These are phyloP conservation scores for Tanacetum coccineum DNA, from an alignment of 129 eudicot genomes.

Conservation along the genomic window DNA sequence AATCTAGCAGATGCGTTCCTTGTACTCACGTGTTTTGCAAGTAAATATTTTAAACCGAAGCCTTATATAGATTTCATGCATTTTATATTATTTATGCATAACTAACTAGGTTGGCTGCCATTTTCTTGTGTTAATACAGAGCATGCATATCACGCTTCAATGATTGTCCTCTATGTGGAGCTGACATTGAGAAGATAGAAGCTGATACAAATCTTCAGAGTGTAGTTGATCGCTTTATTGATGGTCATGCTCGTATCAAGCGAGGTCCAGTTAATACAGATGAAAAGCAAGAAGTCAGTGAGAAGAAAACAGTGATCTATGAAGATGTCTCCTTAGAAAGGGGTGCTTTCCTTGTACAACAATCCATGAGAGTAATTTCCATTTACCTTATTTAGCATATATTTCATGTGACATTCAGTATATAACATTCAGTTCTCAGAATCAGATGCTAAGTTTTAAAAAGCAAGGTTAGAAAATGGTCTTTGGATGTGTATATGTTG, in stretches of 20 bases:
- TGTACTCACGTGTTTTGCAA: slow-evolving; percentile 95
- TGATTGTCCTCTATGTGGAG: slow-evolving; percentile 96
- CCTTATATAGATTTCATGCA: too few relatives aligned
- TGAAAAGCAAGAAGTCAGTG: slow-evolving; percentile 50
- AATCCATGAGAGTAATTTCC: slow-evolving; percentile 89
- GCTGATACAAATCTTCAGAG: slow-evolving; percentile 73
- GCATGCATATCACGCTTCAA: slow-evolving; percentile 77
- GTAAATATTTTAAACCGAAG: slow-evolving; percentile 36
- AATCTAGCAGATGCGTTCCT: slow-evolving; percentile 80
- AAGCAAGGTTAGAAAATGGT: not conserved
- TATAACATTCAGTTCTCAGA: not conserved
- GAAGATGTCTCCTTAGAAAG: slow-evolving; percentile 95
- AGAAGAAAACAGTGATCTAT: slow-evolving; percentile 69
- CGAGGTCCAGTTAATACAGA: slow-evolving; percentile 56
- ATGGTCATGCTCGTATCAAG: slow-evolving; percentile 95
- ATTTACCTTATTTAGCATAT: slow-evolving; percentile 13
- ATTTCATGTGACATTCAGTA: slow-evolving; percentile 5
- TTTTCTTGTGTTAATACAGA: slow-evolving; percentile 34
- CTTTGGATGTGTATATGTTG: slow-evolving; percentile 11
- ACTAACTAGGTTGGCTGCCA: slow-evolving; percentile 11
- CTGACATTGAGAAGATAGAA: slow-evolving; percentile 89
- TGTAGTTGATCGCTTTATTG: slow-evolving; percentile 90
- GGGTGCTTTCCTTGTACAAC: slow-evolving; percentile 93
- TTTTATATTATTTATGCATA: not conserved
- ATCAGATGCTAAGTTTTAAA: not conserved